These are phyloP conservation scores for Juglanconis juglandina DNA, from an alignment of 2,329 filamentous ascomycete species.

Conservation along the genomic window DNA sequence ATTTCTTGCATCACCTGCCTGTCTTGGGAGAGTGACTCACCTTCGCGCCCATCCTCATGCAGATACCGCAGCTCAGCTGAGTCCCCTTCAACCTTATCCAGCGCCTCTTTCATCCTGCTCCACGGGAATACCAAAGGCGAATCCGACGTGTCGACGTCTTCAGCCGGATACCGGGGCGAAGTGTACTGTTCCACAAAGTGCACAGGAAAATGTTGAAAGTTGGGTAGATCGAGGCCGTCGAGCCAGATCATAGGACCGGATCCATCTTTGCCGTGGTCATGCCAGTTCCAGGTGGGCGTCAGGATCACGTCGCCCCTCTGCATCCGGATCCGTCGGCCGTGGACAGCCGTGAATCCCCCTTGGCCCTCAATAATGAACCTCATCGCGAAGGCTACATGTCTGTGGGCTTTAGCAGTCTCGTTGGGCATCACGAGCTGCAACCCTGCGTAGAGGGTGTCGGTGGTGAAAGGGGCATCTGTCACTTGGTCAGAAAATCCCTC, in stretches of 20 bases:
- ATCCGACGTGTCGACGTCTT: constrained; percentile 34
- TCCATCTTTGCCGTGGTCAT: constrained; percentile 54
- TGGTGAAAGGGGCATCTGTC: constrained; percentile 47
- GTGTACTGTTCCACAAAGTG: constrained; percentile 51
- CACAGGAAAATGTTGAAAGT: constrained; percentile 46
- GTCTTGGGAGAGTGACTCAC: constrained; percentile 21
- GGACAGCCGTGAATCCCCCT: constrained; percentile 52
- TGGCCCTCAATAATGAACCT: constrained; percentile 54
- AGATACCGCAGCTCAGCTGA: constrained; percentile 30
- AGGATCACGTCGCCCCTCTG: constrained; percentile 50
- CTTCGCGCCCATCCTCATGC: constrained; percentile 26
- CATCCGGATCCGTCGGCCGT: constrained; percentile 48
- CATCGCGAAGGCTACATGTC: constrained; percentile 52
- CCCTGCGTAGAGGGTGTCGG: constrained; percentile 53
- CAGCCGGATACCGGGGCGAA: constrained; percentile 38
- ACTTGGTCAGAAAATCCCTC: neutral
- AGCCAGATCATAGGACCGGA: constrained; percentile 54
- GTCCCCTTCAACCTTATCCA: constrained; percentile 34
- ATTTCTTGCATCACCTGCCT: neutral
- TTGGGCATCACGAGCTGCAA: constrained; percentile 52
- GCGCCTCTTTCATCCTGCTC: constrained; percentile 37
- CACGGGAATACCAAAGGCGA: constrained; percentile 49
- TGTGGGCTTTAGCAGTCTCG: constrained; percentile 49
- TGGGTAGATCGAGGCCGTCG: constrained; percentile 51
- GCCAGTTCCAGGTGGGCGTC: constrained; percentile 54